These are phyloP conservation scores for Talaromyces sp. DNA, from an alignment of 2,329 filamentous ascomycete species.

Conservation along the genomic window DNA sequence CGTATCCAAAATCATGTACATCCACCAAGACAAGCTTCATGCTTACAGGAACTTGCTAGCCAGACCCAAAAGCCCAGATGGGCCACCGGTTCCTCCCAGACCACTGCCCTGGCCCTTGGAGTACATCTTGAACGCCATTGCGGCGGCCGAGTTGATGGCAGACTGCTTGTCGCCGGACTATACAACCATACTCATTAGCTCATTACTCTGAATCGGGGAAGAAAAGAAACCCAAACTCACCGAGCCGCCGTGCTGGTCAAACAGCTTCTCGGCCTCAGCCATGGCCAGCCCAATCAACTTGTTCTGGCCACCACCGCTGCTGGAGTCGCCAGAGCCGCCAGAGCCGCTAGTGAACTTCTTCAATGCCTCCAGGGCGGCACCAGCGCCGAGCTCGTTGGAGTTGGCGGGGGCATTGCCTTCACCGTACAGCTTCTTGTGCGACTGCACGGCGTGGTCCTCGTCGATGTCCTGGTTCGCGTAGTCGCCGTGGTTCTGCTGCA, in stretches of 20 bases:
- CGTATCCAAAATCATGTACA: neutral
- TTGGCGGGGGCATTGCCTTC: conserved; percentile 43
- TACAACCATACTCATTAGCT: neutral
- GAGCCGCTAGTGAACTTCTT: conserved; percentile 64
- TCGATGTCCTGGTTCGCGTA: conserved; percentile 51
- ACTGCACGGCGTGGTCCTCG: conserved; percentile 63
- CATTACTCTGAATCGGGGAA: conserved; percentile 6
- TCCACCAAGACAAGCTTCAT: no score
- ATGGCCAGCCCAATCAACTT: conserved; percentile 82
- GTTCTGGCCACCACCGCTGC: conserved; percentile 58
- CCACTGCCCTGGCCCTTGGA: conserved; percentile 67
- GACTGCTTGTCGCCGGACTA: conserved; percentile 69
- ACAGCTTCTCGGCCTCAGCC: conserved; percentile 78
- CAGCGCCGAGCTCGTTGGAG: conserved; percentile 36
- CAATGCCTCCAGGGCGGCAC: conserved; percentile 55
- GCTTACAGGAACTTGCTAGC: conserved; percentile 56
- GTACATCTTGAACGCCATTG: conserved; percentile 89
- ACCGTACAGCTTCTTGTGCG: conserved; percentile 72
- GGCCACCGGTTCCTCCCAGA: conserved; percentile 41
- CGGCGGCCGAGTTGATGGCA: conserved; percentile 71
- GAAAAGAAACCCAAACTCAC: conserved; percentile 30
- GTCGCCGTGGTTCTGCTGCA: conserved; percentile 49
- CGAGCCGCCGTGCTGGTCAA: conserved; percentile 60
- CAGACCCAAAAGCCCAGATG: conserved; percentile 52
- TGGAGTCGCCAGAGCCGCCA: conserved; percentile 35